A percentile compares a stretch with the other conserved stretches of the same genome.
phyloP scores from a whole-genome alignment of 345 rosid species.

The Syzygium grande region DNA sequence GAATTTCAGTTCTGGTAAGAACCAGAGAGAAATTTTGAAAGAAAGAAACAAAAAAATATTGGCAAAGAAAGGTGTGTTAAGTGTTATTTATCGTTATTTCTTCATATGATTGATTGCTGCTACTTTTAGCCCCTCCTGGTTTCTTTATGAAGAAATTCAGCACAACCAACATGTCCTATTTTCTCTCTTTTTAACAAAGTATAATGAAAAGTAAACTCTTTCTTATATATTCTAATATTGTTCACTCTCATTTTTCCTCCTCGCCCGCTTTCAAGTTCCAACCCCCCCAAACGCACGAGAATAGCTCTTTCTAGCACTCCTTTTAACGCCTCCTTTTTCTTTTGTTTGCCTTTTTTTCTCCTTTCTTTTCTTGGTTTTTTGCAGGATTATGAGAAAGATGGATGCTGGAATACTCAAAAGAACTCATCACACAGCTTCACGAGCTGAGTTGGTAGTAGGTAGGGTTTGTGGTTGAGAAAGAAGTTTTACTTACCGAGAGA shows the following conservation, averaged over 20 bases:
- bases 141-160: slow-evolving; percentile 31
- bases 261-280: slow-evolving; percentile 17
- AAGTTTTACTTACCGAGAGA: slow-evolving; percentile 26
- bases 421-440: slow-evolving; percentile 16
- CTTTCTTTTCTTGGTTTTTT: slow-evolving; percentile 12
- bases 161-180: slow-evolving; percentile 9
- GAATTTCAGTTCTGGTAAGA: not conserved
- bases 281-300: not conserved
- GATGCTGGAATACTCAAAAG: not conserved
- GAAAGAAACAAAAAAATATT: not conserved
- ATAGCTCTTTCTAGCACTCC: slow-evolving; percentile 35
- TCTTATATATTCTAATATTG: not conserved
- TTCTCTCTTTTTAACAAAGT: slow-evolving; percentile 1
- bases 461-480: slow-evolving; percentile 45
- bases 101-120: not conserved
- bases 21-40: not conserved
- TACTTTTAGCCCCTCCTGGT: not conserved
- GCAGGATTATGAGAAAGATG: slow-evolving; percentile 39
- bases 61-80: not conserved
- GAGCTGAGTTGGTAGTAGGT: slow-evolving; percentile 30
- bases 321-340: slow-evolving; percentile 11
- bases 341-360: slow-evolving; percentile 2
- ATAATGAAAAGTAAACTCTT: not conserved
- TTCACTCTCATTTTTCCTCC: not conserved
- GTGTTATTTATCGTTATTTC: not conserved